These are phyloP conservation scores for Colletotrichum noveboracense DNA, from an alignment of 2,329 filamentous ascomycete species.

Conservation along the genomic window DNA sequence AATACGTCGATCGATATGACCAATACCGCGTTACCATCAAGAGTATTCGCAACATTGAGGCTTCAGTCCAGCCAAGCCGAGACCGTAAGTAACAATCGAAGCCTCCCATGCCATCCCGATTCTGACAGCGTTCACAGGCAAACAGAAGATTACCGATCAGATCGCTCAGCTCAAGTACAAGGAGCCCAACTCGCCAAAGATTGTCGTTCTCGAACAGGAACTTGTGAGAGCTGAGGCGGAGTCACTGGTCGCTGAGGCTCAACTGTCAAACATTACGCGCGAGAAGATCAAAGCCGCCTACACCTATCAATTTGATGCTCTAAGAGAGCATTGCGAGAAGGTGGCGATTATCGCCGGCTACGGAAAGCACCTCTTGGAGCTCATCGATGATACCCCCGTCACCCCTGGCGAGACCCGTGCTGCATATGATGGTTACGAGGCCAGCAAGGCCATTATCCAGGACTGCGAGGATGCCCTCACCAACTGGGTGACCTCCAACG, in stretches of 20 bases:
- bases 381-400: slow-evolving; percentile 95
- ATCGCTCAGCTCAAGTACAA: slow-evolving; percentile 99
- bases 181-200: slow-evolving; percentile 96
- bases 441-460: slow-evolving; percentile 98
- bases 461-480: slow-evolving; percentile 97
- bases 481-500: slow-evolving; percentile 94
- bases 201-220: slow-evolving; percentile 97
- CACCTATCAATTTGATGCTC: slow-evolving; percentile 96
- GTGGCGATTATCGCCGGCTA: slow-evolving; percentile 97
- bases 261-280: slow-evolving; percentile 98
- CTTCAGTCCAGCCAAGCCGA: slow-evolving; percentile 95
- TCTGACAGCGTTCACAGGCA: slow-evolving; percentile 62
- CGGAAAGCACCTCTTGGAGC: slow-evolving; percentile 96
- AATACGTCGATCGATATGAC: slow-evolving; percentile 98
- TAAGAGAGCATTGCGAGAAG: slow-evolving; percentile 98
- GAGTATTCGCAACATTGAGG: slow-evolving; percentile 98
- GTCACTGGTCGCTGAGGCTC: slow-evolving; percentile 97
- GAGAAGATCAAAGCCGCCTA: slow-evolving; percentile 99
- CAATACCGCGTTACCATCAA: slow-evolving; percentile 99
- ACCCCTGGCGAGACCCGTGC: slow-evolving; percentile 95
- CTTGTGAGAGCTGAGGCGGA: slow-evolving; percentile 98
- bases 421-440: slow-evolving; percentile 97
- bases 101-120: background rate
- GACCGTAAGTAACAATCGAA: slow-evolving; percentile 70
- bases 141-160: slow-evolving; percentile 99